Conservation (phyloP, 2,329 filamentous ascomycete genomes). For the Escovopsis sp. region DNA sequence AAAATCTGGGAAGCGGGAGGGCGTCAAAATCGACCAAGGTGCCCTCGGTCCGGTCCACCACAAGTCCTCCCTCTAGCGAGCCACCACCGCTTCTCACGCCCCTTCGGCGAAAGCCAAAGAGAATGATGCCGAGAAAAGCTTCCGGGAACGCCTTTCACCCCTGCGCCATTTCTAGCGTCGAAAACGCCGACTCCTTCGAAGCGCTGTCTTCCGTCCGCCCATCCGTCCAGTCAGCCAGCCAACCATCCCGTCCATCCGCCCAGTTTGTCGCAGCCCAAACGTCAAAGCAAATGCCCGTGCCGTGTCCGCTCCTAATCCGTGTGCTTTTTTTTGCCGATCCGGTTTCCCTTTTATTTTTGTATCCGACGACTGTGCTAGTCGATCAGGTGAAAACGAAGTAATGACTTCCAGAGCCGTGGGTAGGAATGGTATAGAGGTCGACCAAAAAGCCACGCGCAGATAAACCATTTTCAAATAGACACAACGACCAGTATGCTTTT, state of each 20-base stretch:
- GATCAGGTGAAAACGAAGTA: conserved; percentile 15
- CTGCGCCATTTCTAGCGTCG: conserved; percentile 1
- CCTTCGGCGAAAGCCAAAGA: conserved; percentile 3
- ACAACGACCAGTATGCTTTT: conserved; percentile 7
- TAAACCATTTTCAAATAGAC: conserved; percentile 8
- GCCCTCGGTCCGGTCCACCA: too few species aligned
- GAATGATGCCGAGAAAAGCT: conserved; percentile 7
- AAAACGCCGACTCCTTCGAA: conserved; percentile 3
- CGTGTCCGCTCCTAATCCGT: background rate
- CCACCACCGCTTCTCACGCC: too few species aligned
- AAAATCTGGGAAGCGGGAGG: too few species aligned
- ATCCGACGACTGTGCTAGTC: conserved; percentile 9
- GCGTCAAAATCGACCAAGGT: too few species aligned
- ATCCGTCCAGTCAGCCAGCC: background rate
- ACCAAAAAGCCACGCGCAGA: conserved; percentile 10
- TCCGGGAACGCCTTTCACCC: conserved; percentile 10
- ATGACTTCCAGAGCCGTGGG: conserved; percentile 15
- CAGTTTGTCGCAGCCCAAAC: background rate
- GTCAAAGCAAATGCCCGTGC: background rate
- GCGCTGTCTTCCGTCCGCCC: conserved; percentile 1
- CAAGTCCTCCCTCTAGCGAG: too few species aligned
- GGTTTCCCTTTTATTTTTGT: background rate
- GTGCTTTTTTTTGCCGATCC: background rate
- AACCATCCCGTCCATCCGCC: too few species aligned
- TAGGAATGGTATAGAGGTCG: conserved; percentile 14